Evolutionary conservation across 371 early-diverging fungal genomes (phyloP), one percentile per base, ranked within the genome.

Genomic region (Mycotypha africana): DNA sequence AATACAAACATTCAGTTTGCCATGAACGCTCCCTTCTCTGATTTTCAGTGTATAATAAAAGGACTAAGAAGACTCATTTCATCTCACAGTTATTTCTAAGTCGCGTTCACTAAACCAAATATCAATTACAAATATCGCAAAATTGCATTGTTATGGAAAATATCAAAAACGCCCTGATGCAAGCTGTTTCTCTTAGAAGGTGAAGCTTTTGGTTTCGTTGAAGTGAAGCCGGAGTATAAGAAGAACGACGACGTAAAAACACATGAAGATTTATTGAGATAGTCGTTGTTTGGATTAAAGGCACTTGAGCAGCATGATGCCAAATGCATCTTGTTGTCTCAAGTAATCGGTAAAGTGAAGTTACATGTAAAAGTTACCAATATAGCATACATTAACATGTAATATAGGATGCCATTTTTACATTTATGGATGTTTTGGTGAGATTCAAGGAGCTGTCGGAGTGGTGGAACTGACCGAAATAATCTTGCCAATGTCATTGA

Each of bases 391-490:
- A 16, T 42, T 42, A 42, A 42, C 37, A 26, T 42, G 38, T 31
- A 49, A 42, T 42, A 49, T 42, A 49, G 42, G 49, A 21, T 30
- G 35, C 21, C 32, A 28, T 14, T 6, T 49, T 24, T 40, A 42
- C 30, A 31, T 37, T 26, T 19, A 49, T 49, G 42, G 36, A 42
- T 48, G 48, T 33, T 48, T 48, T 41, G 33, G 41, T 48, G 41
- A 35, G 41, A 41, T 24, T 34, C 41, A 48, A 41, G 40, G 48
- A 23, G 41, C 41, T 39, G 41, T 48, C 34, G 32, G 41, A 42
- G 42, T 42, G 26, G 25, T 49, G 42, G 49, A 40, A 48, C 49
- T 48, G 49, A n/a, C n/a, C n/a, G n/a, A n/a, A n/a, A n/a, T n/a
- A n/a, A n/a, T n/a, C n/a, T n/a, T n/a, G n/a, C 33, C 48, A 28